Percentiles rank a stretch among this genome's conserved stretches.
Evolutionary conservation across 179 eudicot genomes (phyloP).

Genomic region (Spinacia oleracea): DNA sequence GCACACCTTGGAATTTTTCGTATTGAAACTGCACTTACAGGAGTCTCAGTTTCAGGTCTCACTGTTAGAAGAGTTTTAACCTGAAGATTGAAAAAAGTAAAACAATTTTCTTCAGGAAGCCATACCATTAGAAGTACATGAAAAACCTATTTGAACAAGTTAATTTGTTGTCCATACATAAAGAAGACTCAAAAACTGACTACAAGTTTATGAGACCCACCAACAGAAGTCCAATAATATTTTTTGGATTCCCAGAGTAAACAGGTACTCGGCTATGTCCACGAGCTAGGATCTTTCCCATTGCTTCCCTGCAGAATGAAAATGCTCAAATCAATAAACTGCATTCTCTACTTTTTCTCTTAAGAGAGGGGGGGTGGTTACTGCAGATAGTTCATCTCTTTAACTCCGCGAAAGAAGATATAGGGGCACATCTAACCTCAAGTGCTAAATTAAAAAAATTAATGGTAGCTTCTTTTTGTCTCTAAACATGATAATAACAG

Average conservation of each 20-base stretch:
- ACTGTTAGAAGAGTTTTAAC: slow-evolving; percentile 95
- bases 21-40: slow-evolving; percentile 94
- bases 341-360: neutral
- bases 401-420: neutral
- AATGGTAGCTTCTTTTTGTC: no score
- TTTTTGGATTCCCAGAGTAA: slow-evolving; percentile 71
- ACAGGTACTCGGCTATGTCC: slow-evolving; percentile 97
- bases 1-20: slow-evolving; percentile 89
- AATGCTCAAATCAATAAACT: slow-evolving; percentile 3
- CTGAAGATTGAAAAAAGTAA: slow-evolving; percentile 36
- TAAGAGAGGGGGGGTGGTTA: neutral
- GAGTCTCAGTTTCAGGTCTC: slow-evolving; percentile 91
- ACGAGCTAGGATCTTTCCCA: slow-evolving; percentile 86
- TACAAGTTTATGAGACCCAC: slow-evolving; percentile 39
- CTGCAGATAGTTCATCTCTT: neutral
- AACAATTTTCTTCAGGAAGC: neutral
- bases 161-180: neutral
- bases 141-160: slow-evolving; percentile 4
- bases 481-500: neutral
- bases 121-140: neutral
- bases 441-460: neutral
- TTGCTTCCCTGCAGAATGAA: slow-evolving; percentile 69
- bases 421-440: neutral
- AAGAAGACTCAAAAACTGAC: slow-evolving; percentile 3
- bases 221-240: slow-evolving; percentile 83